Evolutionary conservation across 441 rosid genomes (phyloP).

Genomic region (Theobroma grandiflorum): DNA sequence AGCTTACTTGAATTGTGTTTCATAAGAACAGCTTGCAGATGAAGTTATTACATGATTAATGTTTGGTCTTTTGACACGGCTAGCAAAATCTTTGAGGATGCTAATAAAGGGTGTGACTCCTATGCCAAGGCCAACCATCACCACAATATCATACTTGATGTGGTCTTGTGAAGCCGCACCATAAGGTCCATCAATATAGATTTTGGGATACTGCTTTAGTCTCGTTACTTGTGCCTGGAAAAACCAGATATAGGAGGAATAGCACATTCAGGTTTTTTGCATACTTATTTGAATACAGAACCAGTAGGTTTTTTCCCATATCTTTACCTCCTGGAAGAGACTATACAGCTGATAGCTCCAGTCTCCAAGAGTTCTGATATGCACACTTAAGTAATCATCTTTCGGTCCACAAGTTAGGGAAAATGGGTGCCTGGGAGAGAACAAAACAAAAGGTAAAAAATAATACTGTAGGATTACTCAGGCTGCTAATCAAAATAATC

Average conservation of each 20-base stretch:
- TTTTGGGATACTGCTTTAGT: slow-evolving; percentile 42
- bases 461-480: background rate
- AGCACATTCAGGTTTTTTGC: background rate
- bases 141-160: slow-evolving; percentile 51
- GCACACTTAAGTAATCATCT: slow-evolving; percentile 55
- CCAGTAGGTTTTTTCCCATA: no score
- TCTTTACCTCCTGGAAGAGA: slow-evolving; percentile 57
- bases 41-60: slow-evolving; percentile 22
- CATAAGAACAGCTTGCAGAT: background rate
- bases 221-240: slow-evolving; percentile 46
- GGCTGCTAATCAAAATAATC: background rate
- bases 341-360: slow-evolving; percentile 56
- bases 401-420: slow-evolving; percentile 60
- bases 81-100: slow-evolving; percentile 54
- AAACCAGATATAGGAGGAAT: background rate
- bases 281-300: background rate
- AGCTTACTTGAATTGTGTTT: background rate
- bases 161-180: slow-evolving; percentile 66
- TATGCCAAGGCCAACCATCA: slow-evolving; percentile 64
- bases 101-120: slow-evolving; percentile 67
- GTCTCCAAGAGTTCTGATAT: slow-evolving; percentile 60
- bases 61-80: slow-evolving; percentile 22
- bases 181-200: slow-evolving; percentile 60
- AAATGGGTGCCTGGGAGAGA: slow-evolving; percentile 65
- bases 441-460: background rate